Evolutionary conservation across 208 protist genomes (phyloP), one percentile per base, ranked within the genome.

Genomic region (Leishmania guyanensis): DNA sequence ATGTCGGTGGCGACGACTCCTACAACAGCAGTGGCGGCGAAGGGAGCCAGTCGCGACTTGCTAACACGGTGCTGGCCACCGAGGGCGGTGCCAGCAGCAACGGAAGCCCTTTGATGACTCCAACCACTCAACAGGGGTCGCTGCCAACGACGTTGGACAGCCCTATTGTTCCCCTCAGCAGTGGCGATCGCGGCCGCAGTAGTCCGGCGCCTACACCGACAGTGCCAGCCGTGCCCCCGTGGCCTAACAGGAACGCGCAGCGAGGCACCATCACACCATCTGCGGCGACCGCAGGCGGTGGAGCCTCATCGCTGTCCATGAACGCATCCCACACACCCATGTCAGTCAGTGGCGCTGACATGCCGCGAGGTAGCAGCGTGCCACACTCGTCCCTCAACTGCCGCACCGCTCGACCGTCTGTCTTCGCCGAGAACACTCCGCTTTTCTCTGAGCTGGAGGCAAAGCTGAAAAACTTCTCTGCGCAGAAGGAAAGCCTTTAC

Each of bases 401-500:
- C 51, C 77, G 77, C 66, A 56, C 84, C 9, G 77, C 79, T 9
- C 84, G 84, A 1, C 79, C 84, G 33, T 87, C 84, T 29, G 84
- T 87, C 71, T 87, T 87, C 10, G 70, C 79, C 22, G 84, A 87
- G 22, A 81, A 71, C 78, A 78, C 74, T 17, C 64, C 86, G 20
- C 74, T 84, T 17, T 94, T 91, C 78, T 84, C 86, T 3, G 88
- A 90, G 48, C 75, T 96, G 26, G 87, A 93, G 78, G 84, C 78
- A 6, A 88, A 89, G 79, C 75, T 95, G 50, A 92, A 93, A 56
- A 77, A 72, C 33, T 89, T 91, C 69, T 89, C 88, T 6, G 85
- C 87, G 17, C 86, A 88, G 62, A 96, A 96, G 80, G 90, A 96
- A 75, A 76, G 75, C 14, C 83, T 95, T 16, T 95, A 96, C 79